These are phyloP conservation scores for Talinum fruticosum DNA, from an alignment of 148 eudicot genomes.

Conservation along the genomic window DNA sequence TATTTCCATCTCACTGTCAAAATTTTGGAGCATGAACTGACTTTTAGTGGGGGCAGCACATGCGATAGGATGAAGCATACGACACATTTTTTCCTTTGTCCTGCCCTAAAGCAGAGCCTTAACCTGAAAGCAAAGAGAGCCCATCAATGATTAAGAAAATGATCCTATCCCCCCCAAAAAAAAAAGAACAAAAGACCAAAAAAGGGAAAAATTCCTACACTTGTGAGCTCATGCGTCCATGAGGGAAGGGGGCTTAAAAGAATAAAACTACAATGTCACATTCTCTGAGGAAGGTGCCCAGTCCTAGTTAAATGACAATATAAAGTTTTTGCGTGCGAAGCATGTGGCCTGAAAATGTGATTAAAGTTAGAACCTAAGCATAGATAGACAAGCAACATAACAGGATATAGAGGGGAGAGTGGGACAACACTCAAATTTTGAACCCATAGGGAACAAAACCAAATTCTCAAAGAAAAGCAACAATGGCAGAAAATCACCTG, in stretches of 20 bases:
- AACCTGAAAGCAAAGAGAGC: conserved; percentile 7
- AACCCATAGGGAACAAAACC: background rate
- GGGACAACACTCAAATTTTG: background rate
- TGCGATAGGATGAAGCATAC: conserved; percentile 6
- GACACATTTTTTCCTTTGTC: conserved; percentile 1
- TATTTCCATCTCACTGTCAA: conserved; percentile 20
- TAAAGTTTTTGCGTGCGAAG: background rate
- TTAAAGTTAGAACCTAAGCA: background rate
- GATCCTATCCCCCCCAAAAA: background rate
- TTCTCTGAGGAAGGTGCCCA: no score
- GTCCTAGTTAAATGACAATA: background rate
- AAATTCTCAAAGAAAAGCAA: background rate
- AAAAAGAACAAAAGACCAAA: background rate
- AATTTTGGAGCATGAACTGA: conserved; percentile 18
- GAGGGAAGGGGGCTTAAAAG: background rate
- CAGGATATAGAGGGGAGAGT: background rate
- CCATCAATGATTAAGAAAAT: background rate
- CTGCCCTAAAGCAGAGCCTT: conserved; percentile 8
- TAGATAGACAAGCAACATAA: background rate
- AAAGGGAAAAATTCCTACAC: background rate
- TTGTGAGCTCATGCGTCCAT: background rate
- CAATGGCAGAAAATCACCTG: conserved; percentile 27
- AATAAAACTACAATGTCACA: background rate
- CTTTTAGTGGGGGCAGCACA: conserved; percentile 14
- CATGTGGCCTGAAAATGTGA: background rate